phyloP scores from a whole-genome alignment of 352 stramenopile genomes.

The Aphanomyces stellatus region DNA sequence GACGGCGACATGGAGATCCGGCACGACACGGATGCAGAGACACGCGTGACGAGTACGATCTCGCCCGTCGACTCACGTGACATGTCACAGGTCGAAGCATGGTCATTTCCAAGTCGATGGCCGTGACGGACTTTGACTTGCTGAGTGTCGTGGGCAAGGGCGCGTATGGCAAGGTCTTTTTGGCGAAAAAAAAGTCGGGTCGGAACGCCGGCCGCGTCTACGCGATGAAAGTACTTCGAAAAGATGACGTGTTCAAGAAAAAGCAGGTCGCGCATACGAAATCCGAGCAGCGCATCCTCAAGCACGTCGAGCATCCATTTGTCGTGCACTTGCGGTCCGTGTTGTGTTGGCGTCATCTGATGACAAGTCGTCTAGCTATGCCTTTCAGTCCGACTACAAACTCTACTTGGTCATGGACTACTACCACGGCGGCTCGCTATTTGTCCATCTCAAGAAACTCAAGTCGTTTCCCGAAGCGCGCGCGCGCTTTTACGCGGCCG shows the following conservation, averaged over 20 bases:
- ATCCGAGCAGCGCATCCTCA: conserved; percentile 83
- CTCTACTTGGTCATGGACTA: conserved; percentile 88
- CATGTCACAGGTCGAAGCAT: conserved; percentile 54
- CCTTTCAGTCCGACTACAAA: conserved; percentile 85
- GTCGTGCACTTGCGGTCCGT: conserved; percentile 74
- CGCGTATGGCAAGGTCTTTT: conserved; percentile 79
- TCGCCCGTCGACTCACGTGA: conserved; percentile 19
- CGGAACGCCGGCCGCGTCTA: conserved; percentile 67
- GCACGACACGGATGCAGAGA: conserved; percentile 26
- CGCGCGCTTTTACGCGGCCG: conserved; percentile 78
- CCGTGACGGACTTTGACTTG: conserved; percentile 82
- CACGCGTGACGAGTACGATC: conserved; percentile 2
- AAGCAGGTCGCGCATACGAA: conserved; percentile 84
- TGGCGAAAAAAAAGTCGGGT: conserved; percentile 69
- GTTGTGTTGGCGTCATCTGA: not conserved
- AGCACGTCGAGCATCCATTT: conserved; percentile 81
- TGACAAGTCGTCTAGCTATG: conserved; percentile 18
- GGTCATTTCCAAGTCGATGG: conserved; percentile 77
- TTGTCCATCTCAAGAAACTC: conserved; percentile 74
- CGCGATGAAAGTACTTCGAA: conserved; percentile 85
- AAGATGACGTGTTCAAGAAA: conserved; percentile 80
- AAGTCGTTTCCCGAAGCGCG: conserved; percentile 57
- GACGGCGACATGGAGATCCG: conserved; percentile 53
- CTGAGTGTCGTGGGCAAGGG: conserved; percentile 80
- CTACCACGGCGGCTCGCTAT: conserved; percentile 77